Conservation (phyloP, 768 basidiomycete genomes). For the Mrakia blollopis region DNA sequence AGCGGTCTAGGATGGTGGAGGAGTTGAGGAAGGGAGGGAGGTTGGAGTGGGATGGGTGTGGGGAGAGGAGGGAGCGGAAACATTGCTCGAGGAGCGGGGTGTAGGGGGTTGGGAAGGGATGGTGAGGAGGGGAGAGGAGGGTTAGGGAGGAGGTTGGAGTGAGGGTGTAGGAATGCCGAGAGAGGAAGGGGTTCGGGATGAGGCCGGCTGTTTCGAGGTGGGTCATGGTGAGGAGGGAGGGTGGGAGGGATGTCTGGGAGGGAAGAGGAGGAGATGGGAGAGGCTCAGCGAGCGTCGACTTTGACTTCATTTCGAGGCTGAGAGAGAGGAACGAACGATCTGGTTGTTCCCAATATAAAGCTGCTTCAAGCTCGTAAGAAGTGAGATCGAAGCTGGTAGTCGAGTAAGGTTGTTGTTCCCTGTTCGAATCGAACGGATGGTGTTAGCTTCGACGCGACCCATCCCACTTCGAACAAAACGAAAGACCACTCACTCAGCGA, state of each 20-base stretch:
- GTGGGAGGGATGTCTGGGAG: slow-evolving; percentile 1
- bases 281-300: neutral
- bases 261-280: neutral
- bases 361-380: neutral
- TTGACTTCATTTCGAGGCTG: neutral
- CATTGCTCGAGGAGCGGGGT: neutral
- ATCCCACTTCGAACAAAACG: neutral
- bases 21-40: neutral
- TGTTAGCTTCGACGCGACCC: no score
- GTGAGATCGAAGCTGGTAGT: neutral
- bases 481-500: neutral
- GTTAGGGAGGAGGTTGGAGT: neutral
- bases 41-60: neutral
- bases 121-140: neutral
- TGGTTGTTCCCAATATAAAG: slow-evolving; percentile 6
- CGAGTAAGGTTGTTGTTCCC: slow-evolving; percentile 5
- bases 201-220: neutral
- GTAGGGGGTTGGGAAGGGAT: neutral
- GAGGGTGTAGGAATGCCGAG: neutral
- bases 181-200: neutral
- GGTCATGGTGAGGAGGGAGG: slow-evolving; percentile 14
- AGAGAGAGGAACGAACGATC: neutral
- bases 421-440: neutral
- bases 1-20: neutral
- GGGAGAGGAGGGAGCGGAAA: neutral